phyloP scores from a whole-genome alignment of 352 stramenopile species.

The Thalassiosira exigua region DNA sequence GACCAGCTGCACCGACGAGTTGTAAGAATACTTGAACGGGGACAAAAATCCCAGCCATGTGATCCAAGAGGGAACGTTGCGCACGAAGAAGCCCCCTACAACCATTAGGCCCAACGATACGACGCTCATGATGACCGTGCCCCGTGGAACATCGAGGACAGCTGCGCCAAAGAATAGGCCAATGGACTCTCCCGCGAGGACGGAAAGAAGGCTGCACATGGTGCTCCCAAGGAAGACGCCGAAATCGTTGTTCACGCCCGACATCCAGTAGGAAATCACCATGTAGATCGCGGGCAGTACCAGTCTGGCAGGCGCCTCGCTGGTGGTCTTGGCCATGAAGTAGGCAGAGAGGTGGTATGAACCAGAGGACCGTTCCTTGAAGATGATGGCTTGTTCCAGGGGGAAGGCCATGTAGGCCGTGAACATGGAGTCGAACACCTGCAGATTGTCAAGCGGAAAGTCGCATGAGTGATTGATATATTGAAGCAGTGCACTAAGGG shows the following conservation, averaged over 20 bases:
- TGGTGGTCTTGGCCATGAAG: slow-evolving; percentile 72
- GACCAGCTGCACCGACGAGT: no score
- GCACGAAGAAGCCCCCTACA: no score
- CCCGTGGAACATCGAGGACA: slow-evolving; percentile 73
- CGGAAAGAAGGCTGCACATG: slow-evolving; percentile 61
- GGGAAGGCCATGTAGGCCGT: slow-evolving; percentile 75
- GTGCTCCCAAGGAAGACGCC: slow-evolving; percentile 66
- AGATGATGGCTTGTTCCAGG: slow-evolving; percentile 69
- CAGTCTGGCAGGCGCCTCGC: slow-evolving; percentile 67
- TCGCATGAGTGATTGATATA: no score
- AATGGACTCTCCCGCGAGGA: slow-evolving; percentile 75
- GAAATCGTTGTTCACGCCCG: slow-evolving; percentile 62
- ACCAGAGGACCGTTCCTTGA: slow-evolving; percentile 70
- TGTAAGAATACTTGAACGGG: no score
- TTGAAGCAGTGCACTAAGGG: no score
- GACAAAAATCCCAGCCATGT: no score
- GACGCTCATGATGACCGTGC: slow-evolving; percentile 36
- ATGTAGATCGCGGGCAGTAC: slow-evolving; percentile 75
- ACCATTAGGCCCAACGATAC: no score
- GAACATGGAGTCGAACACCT: slow-evolving; percentile 82
- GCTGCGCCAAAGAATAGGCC: slow-evolving; percentile 71
- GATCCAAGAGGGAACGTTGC: no score
- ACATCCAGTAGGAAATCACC: slow-evolving; percentile 79
- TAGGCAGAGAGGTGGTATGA: slow-evolving; percentile 75
- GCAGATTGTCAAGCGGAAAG: no score